Evolutionary conservation across 257 asterid genomes (phyloP).

Genomic region (Solanum pimpinellifolium): DNA sequence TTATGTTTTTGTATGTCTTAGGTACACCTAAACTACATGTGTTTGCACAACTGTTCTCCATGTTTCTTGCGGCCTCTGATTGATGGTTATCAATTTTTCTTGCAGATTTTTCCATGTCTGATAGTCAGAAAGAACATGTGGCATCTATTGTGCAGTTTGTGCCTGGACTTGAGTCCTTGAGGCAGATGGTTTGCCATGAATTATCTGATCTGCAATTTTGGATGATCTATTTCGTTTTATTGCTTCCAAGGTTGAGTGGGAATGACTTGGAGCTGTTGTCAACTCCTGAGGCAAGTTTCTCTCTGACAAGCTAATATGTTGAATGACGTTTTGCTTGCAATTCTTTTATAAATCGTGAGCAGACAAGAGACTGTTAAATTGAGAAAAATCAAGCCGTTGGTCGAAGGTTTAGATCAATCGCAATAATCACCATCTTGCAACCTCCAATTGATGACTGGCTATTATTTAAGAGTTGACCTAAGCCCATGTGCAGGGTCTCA

Average conservation of each 20-base stretch:
- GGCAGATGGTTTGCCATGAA: slow-evolving; percentile 41
- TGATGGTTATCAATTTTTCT: slow-evolving; percentile 1
- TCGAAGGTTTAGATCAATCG: too few relatives aligned
- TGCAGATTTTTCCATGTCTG: slow-evolving; percentile 54
- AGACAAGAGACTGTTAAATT: background rate
- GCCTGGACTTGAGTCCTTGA: slow-evolving; percentile 43
- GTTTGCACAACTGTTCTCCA: background rate
- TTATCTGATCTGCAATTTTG: slow-evolving; percentile 51
- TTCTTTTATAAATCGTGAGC: background rate
- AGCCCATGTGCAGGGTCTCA: too few relatives aligned
- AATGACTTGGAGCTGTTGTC: slow-evolving; percentile 48
- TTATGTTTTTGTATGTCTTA: too few relatives aligned
- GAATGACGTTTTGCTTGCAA: background rate
- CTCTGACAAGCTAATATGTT: background rate
- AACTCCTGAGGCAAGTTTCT: slow-evolving; percentile 55
- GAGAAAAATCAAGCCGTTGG: background rate
- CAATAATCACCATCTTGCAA: too few relatives aligned
- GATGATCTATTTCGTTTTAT: slow-evolving; percentile 61
- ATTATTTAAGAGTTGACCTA: too few relatives aligned
- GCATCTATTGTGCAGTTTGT: slow-evolving; percentile 48
- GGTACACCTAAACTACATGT: background rate
- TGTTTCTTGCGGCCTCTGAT: background rate
- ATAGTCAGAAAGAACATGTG: slow-evolving; percentile 59
- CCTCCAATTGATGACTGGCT: background rate
- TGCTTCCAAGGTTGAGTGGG: slow-evolving; percentile 61